phyloP scores from a whole-genome alignment of 176 grass and related monocot genomes.

The Zea mays region Zm-B73-REFERENCE-NAM-5.0 NC_050099.1:229973501-229974000 shows the following conservation, averaged over 20 bases:
- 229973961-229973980: neutral
- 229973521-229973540: conserved; percentile 12
- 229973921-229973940: neutral
- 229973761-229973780: conserved; percentile 16
- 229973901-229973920: neutral
- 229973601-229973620: conserved; percentile 59
- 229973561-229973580: conserved; percentile 45
- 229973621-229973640: conserved; percentile 64
- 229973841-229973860: neutral
- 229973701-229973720: no score
- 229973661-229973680: neutral
- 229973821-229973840: neutral
- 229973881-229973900: neutral
- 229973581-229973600: no score
- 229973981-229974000: neutral
- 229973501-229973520: neutral
- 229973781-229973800: neutral
- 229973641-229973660: conserved; percentile 52
- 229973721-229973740: no score
- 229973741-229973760: conserved; percentile 46
- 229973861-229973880: neutral
- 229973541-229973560: conserved; percentile 31
- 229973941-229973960: conserved; percentile 10
- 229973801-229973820: neutral
- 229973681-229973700: no score